phyloP scores from a whole-genome alignment of 2,329 filamentous ascomycete genomes.

The Zymoseptoria tritici region DNA sequence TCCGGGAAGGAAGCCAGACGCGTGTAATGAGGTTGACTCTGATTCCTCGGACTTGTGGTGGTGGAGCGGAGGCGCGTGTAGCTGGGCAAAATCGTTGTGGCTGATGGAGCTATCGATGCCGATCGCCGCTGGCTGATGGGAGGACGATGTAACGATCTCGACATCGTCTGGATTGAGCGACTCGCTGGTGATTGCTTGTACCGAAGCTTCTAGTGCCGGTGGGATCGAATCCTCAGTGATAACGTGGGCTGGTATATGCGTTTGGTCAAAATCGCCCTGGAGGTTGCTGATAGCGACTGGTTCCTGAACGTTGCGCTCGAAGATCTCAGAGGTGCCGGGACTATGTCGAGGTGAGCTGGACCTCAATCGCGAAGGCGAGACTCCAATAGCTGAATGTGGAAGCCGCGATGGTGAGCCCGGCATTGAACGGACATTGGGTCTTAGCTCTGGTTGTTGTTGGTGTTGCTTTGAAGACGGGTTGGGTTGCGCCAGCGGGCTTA shows the following conservation, averaged over 20 bases:
- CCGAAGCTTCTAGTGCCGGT: slow-evolving; percentile 81
- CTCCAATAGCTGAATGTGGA: slow-evolving; percentile 17
- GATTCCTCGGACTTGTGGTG: slow-evolving; percentile 15
- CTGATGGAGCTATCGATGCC: slow-evolving; percentile 39
- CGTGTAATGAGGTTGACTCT: slow-evolving; percentile 63
- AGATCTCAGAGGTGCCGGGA: slow-evolving; percentile 70
- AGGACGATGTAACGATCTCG: slow-evolving; percentile 82
- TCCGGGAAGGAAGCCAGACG: slow-evolving; percentile 66
- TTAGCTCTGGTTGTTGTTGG: slow-evolving; percentile 9
- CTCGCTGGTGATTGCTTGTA: slow-evolving; percentile 81
- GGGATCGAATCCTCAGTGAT: slow-evolving; percentile 92
- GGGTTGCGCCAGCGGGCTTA: background rate
- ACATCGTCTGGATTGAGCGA: slow-evolving; percentile 80
- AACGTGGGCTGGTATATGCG: slow-evolving; percentile 81
- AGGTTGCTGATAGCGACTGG: slow-evolving; percentile 41
- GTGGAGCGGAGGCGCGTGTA: slow-evolving; percentile 13
- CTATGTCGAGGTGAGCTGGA: slow-evolving; percentile 70
- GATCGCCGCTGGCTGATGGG: slow-evolving; percentile 70
- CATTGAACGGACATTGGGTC: slow-evolving; percentile 9
- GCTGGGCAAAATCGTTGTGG: slow-evolving; percentile 22
- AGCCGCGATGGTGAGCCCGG: slow-evolving; percentile 22
- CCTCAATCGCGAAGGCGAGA: slow-evolving; percentile 43
- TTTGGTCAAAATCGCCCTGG: slow-evolving; percentile 64
- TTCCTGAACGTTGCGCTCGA: slow-evolving; percentile 92
- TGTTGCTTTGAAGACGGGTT: slow-evolving; percentile 3